Conservation (phyloP, 1,139 yeast genomes). For the Lodderomyces orthopsilosis region DNA sequence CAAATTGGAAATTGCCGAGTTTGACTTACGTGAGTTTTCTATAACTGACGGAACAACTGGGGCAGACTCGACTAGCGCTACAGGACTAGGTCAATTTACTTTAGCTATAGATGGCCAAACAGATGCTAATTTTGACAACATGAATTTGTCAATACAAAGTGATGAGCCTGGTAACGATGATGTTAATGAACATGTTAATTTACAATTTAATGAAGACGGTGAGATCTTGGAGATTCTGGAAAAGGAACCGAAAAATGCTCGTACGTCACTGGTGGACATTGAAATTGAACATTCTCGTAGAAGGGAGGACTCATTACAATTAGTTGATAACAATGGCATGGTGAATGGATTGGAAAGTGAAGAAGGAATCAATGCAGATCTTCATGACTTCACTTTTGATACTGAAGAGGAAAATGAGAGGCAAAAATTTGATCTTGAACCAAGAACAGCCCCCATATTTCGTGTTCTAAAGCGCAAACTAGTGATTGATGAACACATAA, state of each 20-base stretch:
- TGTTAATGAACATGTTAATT: slow-evolving; percentile 8
- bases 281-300: slow-evolving; percentile 5
- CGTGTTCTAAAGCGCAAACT: slow-evolving; percentile 2
- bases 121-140: slow-evolving; percentile 4
- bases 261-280: neutral
- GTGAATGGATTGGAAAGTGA: neutral
- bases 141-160: neutral
- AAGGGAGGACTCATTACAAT: neutral
- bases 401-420: neutral
- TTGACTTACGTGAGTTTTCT: slow-evolving; percentile 10
- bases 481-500: slow-evolving; percentile 10
- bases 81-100: neutral
- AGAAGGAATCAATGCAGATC: neutral
- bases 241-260: neutral
- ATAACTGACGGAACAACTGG: neutral
- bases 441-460: neutral
- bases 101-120: neutral
- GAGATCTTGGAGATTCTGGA: slow-evolving; percentile 5
- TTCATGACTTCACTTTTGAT: slow-evolving; percentile 8
- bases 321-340: neutral
- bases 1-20: slow-evolving; percentile 15
- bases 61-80: neutral
- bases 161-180: neutral
- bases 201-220: slow-evolving; percentile 18
- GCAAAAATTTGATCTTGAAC: neutral